phyloP scores from a whole-genome alignment of 2,329 filamentous ascomycete species.

The Scleromitrula shiraiana region DNA sequence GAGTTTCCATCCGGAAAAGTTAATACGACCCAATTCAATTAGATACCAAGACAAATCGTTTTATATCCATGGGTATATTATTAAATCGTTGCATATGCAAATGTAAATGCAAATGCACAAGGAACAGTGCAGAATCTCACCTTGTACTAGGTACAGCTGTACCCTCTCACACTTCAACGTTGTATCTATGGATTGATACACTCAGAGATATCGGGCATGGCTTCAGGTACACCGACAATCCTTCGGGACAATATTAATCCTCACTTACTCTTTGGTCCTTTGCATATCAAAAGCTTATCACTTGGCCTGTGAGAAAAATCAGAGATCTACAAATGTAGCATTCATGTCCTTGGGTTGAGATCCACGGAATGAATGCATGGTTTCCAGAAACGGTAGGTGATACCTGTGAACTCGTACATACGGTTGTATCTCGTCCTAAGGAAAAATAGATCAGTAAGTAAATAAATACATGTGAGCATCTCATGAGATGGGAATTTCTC shows the following conservation, averaged over 20 bases:
- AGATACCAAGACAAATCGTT: not conserved
- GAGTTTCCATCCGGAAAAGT: too few species aligned
- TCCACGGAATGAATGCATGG: not conserved
- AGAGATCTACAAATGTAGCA: not conserved
- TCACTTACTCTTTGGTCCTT: not conserved
- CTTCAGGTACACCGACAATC: constrained; percentile 3
- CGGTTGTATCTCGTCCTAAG: too few species aligned
- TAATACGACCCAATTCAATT: not conserved
- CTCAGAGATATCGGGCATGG: not conserved
- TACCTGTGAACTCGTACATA: too few species aligned
- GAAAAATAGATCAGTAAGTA: too few species aligned
- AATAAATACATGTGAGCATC: not conserved
- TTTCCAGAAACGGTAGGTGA: constrained; percentile 9
- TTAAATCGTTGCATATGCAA: not conserved
- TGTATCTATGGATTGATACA: not conserved
- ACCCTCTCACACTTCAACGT: too few species aligned
- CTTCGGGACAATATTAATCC: not conserved
- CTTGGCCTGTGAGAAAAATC: not conserved
- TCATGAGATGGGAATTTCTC: not conserved
- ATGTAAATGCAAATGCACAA: too few species aligned
- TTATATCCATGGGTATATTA: not conserved
- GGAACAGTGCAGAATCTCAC: too few species aligned
- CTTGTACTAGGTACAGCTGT: too few species aligned
- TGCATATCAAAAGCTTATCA: constrained; percentile 1
- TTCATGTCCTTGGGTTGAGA: not conserved